Percentiles rank a stretch among this genome's conserved stretches.
Evolutionary conservation across 352 stramenopile genomes (phyloP).

Genomic region (Hyphochytrium catenoides): DNA sequence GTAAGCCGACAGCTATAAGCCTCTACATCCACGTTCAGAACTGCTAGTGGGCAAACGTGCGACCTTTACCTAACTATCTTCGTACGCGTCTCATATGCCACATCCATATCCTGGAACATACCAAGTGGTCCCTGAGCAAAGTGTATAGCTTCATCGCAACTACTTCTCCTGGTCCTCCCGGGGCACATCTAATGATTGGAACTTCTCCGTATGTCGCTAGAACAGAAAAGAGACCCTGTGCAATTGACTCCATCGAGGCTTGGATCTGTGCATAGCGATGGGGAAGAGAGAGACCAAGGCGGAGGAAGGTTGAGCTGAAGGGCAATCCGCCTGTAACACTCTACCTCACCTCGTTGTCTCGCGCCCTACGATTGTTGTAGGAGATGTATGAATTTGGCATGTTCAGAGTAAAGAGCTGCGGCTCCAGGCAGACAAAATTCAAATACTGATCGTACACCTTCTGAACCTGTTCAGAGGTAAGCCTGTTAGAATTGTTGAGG

Average conservation of each 20-base stretch:
- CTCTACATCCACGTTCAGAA: no score
- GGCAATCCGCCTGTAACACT: slow-evolving; percentile 16
- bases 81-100: no score
- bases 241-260: slow-evolving; percentile 14
- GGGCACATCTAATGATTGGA: slow-evolving; percentile 81
- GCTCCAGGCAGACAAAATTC: slow-evolving; percentile 89
- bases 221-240: slow-evolving; percentile 69
- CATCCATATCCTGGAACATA: no score
- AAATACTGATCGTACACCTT: slow-evolving; percentile 92
- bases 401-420: slow-evolving; percentile 79
- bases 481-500: no score
- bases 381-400: slow-evolving; percentile 69
- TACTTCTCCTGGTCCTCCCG: slow-evolving; percentile 83
- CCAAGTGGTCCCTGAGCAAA: slow-evolving; percentile 41
- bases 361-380: slow-evolving; percentile 70
- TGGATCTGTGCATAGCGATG: slow-evolving; percentile 2
- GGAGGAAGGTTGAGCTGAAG: slow-evolving; percentile 21
- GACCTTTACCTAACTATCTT: no score
- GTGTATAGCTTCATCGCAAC: slow-evolving; percentile 76
- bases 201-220: slow-evolving; percentile 73
- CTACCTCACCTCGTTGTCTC: slow-evolving; percentile 50
- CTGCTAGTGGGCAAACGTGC: no score
- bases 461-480: slow-evolving; percentile 30
- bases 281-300: neutral
- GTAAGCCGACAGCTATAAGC: no score